Evolutionary conservation across 148 eudicot species (phyloP).

Genomic region (Linanthus parryae): DNA sequence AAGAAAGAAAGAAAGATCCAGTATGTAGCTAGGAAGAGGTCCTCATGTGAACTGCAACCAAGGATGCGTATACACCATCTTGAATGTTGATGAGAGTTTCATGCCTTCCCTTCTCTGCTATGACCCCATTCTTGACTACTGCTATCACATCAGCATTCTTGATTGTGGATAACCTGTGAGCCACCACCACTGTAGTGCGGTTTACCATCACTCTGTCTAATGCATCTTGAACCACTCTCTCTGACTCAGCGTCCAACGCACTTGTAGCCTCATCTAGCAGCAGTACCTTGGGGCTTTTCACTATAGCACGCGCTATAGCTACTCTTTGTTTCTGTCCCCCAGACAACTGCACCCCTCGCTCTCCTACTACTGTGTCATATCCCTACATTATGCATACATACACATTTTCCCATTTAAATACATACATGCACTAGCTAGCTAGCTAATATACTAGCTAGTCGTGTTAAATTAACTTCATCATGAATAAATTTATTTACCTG

Average conservation of each 20-base stretch:
- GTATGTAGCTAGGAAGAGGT: slow-evolving; percentile 24
- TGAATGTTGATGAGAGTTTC: slow-evolving; percentile 40
- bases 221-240: slow-evolving; percentile 68
- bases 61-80: slow-evolving; percentile 56
- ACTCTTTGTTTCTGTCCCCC: slow-evolving; percentile 81
- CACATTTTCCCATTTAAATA: not conserved
- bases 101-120: slow-evolving; percentile 72
- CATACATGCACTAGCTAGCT: not conserved
- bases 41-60: slow-evolving; percentile 48
- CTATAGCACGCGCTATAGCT: slow-evolving; percentile 75
- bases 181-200: slow-evolving; percentile 64
- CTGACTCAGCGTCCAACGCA: slow-evolving; percentile 71
- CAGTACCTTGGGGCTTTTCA: slow-evolving; percentile 55
- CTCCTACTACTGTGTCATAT: slow-evolving; percentile 67
- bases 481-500: no score
- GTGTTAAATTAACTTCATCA: not conserved
- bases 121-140: slow-evolving; percentile 55
- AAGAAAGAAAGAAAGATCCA: no score
- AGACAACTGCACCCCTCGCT: slow-evolving; percentile 65
- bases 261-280: slow-evolving; percentile 77
- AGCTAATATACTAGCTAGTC: not conserved
- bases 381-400: slow-evolving; percentile 33
- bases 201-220: slow-evolving; percentile 54
- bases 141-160: slow-evolving; percentile 53
- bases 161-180: slow-evolving; percentile 66